phyloP scores from a whole-genome alignment of 768 basidiomycete genomes.

The Sutorius australiensis region DNA sequence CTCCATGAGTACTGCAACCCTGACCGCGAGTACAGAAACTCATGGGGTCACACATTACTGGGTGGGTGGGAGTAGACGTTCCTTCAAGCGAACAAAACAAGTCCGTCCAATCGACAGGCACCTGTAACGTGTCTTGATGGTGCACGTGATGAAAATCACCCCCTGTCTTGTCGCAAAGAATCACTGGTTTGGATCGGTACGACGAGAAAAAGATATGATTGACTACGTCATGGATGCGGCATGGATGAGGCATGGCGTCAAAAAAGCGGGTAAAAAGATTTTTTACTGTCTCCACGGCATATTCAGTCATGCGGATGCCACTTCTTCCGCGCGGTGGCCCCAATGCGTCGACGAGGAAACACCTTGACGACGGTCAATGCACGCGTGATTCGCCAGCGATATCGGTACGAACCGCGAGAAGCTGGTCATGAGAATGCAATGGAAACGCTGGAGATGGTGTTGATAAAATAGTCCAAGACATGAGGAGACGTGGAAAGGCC shows the following conservation, averaged over 20 bases:
- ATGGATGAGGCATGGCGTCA: background rate
- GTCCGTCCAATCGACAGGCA: background rate
- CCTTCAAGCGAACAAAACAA: background rate
- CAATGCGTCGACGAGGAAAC: background rate
- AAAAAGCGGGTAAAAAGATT: background rate
- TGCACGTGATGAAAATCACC: slow-evolving; percentile 17
- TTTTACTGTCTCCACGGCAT: background rate
- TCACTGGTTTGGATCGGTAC: too few species aligned
- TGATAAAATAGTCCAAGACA: background rate
- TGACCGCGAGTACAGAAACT: slow-evolving; percentile 16
- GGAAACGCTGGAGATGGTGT: background rate
- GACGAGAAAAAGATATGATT: too few species aligned
- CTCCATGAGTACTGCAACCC: background rate
- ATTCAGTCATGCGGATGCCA: background rate
- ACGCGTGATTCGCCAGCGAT: background rate
- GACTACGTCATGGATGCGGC: background rate
- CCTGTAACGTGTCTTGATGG: background rate
- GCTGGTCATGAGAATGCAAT: background rate
- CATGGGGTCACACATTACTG: slow-evolving; percentile 16
- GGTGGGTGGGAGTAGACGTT: background rate
- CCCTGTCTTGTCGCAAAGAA: background rate
- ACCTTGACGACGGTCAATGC: background rate
- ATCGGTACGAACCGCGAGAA: background rate
- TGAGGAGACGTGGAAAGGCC: background rate
- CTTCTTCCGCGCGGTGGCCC: background rate